These are phyloP conservation scores for Macrolepiota albuminosa DNA, from an alignment of 768 basidiomycete species.

Conservation along the genomic window DNA sequence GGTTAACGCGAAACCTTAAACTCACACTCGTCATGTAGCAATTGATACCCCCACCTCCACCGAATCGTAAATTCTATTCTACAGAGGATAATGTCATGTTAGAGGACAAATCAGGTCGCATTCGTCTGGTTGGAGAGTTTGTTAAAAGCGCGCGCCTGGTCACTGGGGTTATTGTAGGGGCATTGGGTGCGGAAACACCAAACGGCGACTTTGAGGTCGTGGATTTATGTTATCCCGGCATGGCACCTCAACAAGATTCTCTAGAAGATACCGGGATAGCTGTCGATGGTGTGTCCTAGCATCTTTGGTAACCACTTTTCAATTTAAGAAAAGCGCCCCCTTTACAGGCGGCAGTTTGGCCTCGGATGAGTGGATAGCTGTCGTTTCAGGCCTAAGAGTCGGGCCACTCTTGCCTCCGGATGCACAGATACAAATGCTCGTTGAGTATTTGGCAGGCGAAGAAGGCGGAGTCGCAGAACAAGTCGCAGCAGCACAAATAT, in stretches of 20 bases:
- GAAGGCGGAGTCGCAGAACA: slow-evolving; percentile 66
- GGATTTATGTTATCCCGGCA: slow-evolving; percentile 80
- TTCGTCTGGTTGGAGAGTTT: slow-evolving; percentile 76
- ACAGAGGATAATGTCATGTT: slow-evolving; percentile 78
- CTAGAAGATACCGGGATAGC: slow-evolving; percentile 48
- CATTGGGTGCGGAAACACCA: slow-evolving; percentile 84
- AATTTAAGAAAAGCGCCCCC: neutral
- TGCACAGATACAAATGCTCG: slow-evolving; percentile 78
- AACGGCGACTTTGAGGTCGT: slow-evolving; percentile 92
- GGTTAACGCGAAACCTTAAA: no score
- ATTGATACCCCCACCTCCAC: slow-evolving; percentile 83
- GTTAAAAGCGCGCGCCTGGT: slow-evolving; percentile 63
- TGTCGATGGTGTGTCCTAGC: slow-evolving; percentile 52
- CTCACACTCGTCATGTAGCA: slow-evolving; percentile 44
- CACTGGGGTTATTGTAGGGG: slow-evolving; percentile 89
- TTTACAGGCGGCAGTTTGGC: slow-evolving; percentile 10
- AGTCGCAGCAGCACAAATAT: slow-evolving; percentile 62
- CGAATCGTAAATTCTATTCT: slow-evolving; percentile 69
- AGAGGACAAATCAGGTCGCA: slow-evolving; percentile 94
- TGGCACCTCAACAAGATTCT: slow-evolving; percentile 64
- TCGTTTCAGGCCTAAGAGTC: slow-evolving; percentile 82
- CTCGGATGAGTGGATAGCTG: slow-evolving; percentile 74
- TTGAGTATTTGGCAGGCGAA: slow-evolving; percentile 88
- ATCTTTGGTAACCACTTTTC: neutral
- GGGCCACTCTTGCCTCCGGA: slow-evolving; percentile 60